Base-by-base conservation (phyloP, 2,329 filamentous ascomycete species). In the Alternaria sp. region DNA sequence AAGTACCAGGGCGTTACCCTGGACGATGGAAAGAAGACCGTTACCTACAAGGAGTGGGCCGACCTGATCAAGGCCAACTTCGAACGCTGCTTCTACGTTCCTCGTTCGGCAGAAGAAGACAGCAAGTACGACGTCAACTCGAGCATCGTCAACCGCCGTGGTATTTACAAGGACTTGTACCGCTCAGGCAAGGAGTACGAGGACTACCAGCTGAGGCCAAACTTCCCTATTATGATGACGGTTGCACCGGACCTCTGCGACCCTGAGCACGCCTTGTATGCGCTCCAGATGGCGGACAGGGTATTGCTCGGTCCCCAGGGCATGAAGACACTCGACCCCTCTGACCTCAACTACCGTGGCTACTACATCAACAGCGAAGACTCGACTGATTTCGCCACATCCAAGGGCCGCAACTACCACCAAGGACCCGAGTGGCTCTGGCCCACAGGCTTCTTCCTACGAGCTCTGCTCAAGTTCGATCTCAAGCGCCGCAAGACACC, bases 81-180 rank as follows among this genome's bases (percentile, higher is more conserved):
- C 79, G 96, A 99, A 81, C 89, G 90, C 59, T 94, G 92, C 80
- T 99, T 96, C 85, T 98, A 92, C 75, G 86, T 99, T 28, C 96
- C 96, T 0, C 72, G 86, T 13, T 85, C 90, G 36, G 75, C 89
- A 1, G 84, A 86, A 0, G 90, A 97, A 1, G 95, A 97, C 79
- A 76, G 78, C 54, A 82, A 90, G 54, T 93, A 97, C 81, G 92
- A 96, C 67, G 86, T 99, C 72, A 93, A 97, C 79, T 73, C 92
- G 0, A 82, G 82, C 13, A 85, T 97, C 51, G 82, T 98, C 82
- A 96, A 97, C 81, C 92, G 96, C 54, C 89, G 94, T 21, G 96
- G 96, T 65, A 96, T 99, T 76, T 99, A 99, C 88, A 99, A 99
- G 83, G 96, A 99, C 78, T 83, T 98, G 17, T 97, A 97, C 86